phyloP scores from a whole-genome alignment of 352 stramenopile genomes.

The Phytophthora foliorum region DNA sequence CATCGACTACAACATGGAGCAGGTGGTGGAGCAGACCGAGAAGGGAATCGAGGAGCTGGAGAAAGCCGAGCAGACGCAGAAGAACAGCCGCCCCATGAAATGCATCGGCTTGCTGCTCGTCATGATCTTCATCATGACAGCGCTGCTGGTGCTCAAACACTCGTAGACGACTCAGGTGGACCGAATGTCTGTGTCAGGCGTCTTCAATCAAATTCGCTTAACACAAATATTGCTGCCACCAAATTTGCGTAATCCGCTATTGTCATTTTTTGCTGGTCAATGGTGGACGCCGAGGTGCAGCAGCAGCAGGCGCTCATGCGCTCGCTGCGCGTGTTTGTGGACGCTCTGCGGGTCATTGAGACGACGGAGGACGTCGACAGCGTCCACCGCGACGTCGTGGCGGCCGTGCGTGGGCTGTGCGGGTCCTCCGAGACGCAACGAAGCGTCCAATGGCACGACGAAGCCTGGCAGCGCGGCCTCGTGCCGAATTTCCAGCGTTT shows the following conservation, averaged over 20 bases:
- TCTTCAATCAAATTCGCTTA: conserved; percentile 12
- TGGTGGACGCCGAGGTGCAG: conserved; percentile 41
- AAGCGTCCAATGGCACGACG: conserved; percentile 27
- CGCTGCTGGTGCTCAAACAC: conserved; percentile 93
- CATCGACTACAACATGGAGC: conserved; percentile 99
- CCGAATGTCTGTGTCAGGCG: conserved; percentile 11
- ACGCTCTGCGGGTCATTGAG: conserved; percentile 71
- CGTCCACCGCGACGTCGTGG: conserved; percentile 24
- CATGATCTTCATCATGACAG: conserved; percentile 95
- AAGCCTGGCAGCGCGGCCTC: conserved; percentile 44
- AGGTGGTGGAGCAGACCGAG: conserved; percentile 99
- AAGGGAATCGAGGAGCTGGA: conserved; percentile 99
- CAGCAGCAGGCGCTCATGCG: conserved; percentile 64
- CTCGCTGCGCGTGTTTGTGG: conserved; percentile 70
- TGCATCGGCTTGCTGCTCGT: conserved; percentile 94
- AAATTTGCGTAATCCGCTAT: conserved; percentile 23
- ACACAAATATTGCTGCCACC: conserved; percentile 38
- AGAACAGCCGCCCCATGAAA: conserved; percentile 97
- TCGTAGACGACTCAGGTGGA: conserved; percentile 55
- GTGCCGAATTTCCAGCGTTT: conserved; percentile 58
- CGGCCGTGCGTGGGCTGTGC: conserved; percentile 51
- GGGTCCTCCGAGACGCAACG: conserved; percentile 13
- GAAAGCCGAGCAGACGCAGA: conserved; percentile 99
- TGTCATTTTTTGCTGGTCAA: conserved; percentile 30
- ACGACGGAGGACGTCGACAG: conserved; percentile 20